These are phyloP conservation scores for Microcyclospora pomicola DNA, from an alignment of 2,329 filamentous ascomycete genomes.

Conservation along the genomic window DNA sequence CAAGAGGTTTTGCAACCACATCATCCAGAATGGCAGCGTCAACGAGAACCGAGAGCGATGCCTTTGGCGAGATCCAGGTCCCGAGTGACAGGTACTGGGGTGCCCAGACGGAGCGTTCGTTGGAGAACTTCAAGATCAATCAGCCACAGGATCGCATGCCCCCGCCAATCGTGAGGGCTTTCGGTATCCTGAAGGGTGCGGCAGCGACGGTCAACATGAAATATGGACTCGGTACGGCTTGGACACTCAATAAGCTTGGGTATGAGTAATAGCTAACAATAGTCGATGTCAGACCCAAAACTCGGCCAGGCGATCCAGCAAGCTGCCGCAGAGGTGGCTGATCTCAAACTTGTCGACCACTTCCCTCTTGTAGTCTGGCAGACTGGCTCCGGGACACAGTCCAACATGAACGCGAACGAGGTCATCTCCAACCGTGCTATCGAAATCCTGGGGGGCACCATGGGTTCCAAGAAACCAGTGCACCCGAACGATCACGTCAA, in stretches of 20 bases:
- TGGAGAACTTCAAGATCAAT: conserved; percentile 98
- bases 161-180: conserved; percentile 76
- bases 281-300: conserved; percentile 52
- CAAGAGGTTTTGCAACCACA: too few species aligned
- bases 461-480: conserved; percentile 95
- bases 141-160: conserved; percentile 99
- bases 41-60: conserved; percentile 83
- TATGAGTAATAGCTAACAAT: neutral
- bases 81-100: conserved; percentile 94
- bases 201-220: conserved; percentile 92
- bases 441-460: conserved; percentile 85
- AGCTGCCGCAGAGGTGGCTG: conserved; percentile 83
- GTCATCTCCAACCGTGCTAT: conserved; percentile 99
- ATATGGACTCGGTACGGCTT: conserved; percentile 63
- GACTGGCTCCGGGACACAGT: conserved; percentile 95
- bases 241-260: neutral
- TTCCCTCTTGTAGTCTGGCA: conserved; percentile 99
- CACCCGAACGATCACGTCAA: conserved; percentile 99
- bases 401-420: conserved; percentile 99
- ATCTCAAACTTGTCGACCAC: conserved; percentile 87
- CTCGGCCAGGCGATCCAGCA: conserved; percentile 86
- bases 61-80: conserved; percentile 94
- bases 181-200: conserved; percentile 94
- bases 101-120: conserved; percentile 87
- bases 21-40: conserved; percentile 22